These are phyloP conservation scores for Shiraia bambusicola DNA, from an alignment of 2,329 filamentous ascomycete genomes.

Conservation along the genomic window DNA sequence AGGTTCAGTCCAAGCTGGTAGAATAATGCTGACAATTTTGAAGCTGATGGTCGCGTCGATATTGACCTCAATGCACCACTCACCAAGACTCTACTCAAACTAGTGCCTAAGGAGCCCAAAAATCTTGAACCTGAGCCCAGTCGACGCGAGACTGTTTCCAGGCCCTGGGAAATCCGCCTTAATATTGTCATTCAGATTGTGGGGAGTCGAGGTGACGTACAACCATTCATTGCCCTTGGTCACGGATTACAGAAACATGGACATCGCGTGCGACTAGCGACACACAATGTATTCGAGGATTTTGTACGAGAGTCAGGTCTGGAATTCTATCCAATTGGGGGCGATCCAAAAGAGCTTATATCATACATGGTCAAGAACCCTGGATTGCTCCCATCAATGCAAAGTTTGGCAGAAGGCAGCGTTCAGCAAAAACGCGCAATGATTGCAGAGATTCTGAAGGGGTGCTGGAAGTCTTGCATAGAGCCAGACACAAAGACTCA, in stretches of 20 bases:
- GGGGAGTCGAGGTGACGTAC: conserved; percentile 56
- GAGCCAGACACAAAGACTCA: conserved; percentile 35
- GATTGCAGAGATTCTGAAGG: conserved; percentile 28
- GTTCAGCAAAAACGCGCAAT: conserved; percentile 34
- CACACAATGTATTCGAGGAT: conserved; percentile 21
- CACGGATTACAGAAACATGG: conserved; percentile 46
- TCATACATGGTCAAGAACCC: conserved; percentile 55
- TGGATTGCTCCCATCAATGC: conserved; percentile 37
- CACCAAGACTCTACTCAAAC: conserved; percentile 19
- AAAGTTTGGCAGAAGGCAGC: conserved; percentile 27
- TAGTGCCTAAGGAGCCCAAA: conserved; percentile 17
- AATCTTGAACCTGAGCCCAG: background rate
- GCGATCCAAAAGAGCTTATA: conserved; percentile 47
- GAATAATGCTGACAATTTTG: background rate
- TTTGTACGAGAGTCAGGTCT: conserved; percentile 20
- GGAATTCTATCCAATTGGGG: conserved; percentile 42
- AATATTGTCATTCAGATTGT: conserved; percentile 61
- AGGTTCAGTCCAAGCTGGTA: no score
- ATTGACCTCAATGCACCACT: conserved; percentile 28
- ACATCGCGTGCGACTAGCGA: conserved; percentile 33
- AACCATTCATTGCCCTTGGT: conserved; percentile 61
- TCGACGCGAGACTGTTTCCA: background rate
- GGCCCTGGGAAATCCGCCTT: conserved; percentile 21
- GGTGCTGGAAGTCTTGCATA: conserved; percentile 36
- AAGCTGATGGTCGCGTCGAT: conserved; percentile 29